Evolutionary conservation across 2,329 filamentous ascomycete species (phyloP).

Genomic region (Alternaria triticimaculans): DNA sequence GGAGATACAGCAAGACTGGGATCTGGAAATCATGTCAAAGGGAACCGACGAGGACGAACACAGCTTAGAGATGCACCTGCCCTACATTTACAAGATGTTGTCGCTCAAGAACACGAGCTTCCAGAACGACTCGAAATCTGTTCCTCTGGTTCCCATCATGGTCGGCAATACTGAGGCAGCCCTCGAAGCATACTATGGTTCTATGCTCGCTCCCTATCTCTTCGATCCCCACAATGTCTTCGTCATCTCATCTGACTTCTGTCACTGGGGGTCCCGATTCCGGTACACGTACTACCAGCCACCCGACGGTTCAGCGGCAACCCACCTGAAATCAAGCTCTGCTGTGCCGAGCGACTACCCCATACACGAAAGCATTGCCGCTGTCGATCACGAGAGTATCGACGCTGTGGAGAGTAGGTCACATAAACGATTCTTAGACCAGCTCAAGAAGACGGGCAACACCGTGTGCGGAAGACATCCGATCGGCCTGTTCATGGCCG

Average conservation of each 20-base stretch:
- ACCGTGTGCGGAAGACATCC: slow-evolving; percentile 95
- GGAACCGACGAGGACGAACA: slow-evolving; percentile 81
- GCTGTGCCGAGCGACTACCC: slow-evolving; percentile 56
- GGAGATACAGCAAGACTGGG: slow-evolving; percentile 46
- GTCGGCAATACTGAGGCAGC: slow-evolving; percentile 74
- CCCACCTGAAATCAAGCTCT: slow-evolving; percentile 46
- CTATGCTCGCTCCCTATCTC: slow-evolving; percentile 78
- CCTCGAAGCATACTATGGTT: slow-evolving; percentile 73
- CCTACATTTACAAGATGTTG: slow-evolving; percentile 85
- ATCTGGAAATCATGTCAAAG: slow-evolving; percentile 62
- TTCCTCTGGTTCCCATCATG: slow-evolving; percentile 82
- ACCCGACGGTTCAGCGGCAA: slow-evolving; percentile 48
- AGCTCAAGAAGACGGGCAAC: slow-evolving; percentile 76
- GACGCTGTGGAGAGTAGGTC: slow-evolving; percentile 79
- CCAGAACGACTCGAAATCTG: slow-evolving; percentile 61
- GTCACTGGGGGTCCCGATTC: slow-evolving; percentile 91
- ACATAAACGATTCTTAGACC: slow-evolving; percentile 73
- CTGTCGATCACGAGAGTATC: slow-evolving; percentile 83
- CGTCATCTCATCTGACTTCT: slow-evolving; percentile 93
- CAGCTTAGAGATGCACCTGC: slow-evolving; percentile 95
- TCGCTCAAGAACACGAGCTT: slow-evolving; percentile 50
- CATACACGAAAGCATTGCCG: slow-evolving; percentile 85
- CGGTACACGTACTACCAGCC: slow-evolving; percentile 80
- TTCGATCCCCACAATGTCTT: slow-evolving; percentile 78
- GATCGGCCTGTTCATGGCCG: slow-evolving; percentile 91